phyloP scores from a whole-genome alignment of 768 basidiomycete species.

The Mycena rosella region DNA sequence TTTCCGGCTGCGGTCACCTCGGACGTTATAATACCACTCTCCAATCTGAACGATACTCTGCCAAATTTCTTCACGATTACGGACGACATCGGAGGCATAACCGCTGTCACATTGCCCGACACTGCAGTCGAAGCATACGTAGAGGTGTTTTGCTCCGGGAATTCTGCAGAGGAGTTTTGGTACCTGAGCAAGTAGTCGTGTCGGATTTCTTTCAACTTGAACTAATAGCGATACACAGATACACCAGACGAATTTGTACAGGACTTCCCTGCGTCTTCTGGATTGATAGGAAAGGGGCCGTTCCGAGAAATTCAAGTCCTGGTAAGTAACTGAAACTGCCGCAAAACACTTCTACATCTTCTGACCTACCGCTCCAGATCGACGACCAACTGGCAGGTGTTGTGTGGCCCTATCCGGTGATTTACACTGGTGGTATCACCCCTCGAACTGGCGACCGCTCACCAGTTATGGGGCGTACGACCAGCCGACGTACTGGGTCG shows the following conservation, averaged over 20 bases:
- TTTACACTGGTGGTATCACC: slow-evolving; percentile 74
- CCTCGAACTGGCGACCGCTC: slow-evolving; percentile 63
- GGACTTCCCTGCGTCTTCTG: slow-evolving; percentile 59
- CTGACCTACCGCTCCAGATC: slow-evolving; percentile 38
- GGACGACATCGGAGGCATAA: slow-evolving; percentile 44
- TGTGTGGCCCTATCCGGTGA: slow-evolving; percentile 66
- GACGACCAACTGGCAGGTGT: slow-evolving; percentile 66
- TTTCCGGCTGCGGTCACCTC: slow-evolving; percentile 62
- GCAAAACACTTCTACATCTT: background rate
- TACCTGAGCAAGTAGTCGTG: slow-evolving; percentile 48
- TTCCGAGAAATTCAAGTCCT: slow-evolving; percentile 74
- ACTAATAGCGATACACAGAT: slow-evolving; percentile 53
- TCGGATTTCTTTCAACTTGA: background rate
- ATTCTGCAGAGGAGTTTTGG: slow-evolving; percentile 76
- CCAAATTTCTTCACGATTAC: slow-evolving; percentile 52
- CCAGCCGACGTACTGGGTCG: slow-evolving; percentile 73
- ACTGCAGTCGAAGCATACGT: slow-evolving; percentile 68
- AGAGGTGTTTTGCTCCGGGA: slow-evolving; percentile 72
- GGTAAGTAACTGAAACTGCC: background rate
- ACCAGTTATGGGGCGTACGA: slow-evolving; percentile 75
- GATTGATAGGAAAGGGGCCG: slow-evolving; percentile 63
- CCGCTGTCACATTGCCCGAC: slow-evolving; percentile 63
- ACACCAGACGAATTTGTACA: slow-evolving; percentile 63
- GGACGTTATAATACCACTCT: slow-evolving; percentile 69
- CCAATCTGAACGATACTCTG: slow-evolving; percentile 62